These are phyloP conservation scores for Auriscalpium vulgare DNA, from an alignment of 768 basidiomycete species.

Conservation along the genomic window DNA sequence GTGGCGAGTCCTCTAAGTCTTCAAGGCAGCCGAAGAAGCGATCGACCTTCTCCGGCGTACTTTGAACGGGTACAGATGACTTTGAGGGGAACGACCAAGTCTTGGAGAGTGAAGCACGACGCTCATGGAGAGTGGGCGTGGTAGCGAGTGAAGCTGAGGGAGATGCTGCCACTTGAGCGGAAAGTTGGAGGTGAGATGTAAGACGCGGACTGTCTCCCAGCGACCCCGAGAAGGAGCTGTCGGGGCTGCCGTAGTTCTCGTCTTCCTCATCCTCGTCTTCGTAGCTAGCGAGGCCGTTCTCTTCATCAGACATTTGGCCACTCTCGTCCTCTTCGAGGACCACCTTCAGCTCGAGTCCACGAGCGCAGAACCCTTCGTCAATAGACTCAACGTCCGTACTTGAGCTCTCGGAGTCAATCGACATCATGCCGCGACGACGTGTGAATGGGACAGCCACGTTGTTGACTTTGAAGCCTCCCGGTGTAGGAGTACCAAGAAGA, in stretches of 20 bases:
- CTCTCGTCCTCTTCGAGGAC: conserved; percentile 50
- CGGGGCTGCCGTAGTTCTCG: conserved; percentile 36
- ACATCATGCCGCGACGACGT: conserved; percentile 44
- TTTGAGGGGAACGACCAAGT: conserved; percentile 52
- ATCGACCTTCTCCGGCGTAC: conserved; percentile 46
- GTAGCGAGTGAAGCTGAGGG: conserved; percentile 21
- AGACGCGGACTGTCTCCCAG: conserved; percentile 22
- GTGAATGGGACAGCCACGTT: conserved; percentile 15
- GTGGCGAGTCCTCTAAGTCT: conserved; percentile 43
- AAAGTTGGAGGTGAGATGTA: conserved; percentile 20
- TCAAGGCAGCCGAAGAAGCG: conserved; percentile 69
- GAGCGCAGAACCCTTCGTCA: conserved; percentile 33
- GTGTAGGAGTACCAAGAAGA: conserved; percentile 39
- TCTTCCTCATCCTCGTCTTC: conserved; percentile 72
- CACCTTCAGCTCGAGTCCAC: conserved; percentile 32
- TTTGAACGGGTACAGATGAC: conserved; percentile 9
- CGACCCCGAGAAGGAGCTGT: conserved; percentile 21
- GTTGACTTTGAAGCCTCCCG: conserved; percentile 26
- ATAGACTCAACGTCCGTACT: conserved; percentile 60
- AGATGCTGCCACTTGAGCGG: conserved; percentile 13
- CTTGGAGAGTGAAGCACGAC: conserved; percentile 46
- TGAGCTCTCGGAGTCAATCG: conserved; percentile 59
- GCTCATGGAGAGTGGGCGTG: conserved; percentile 20
- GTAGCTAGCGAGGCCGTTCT: conserved; percentile 54
- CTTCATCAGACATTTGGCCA: conserved; percentile 34